Evolutionary conservation across 352 stramenopile species (phyloP), one percentile per base, ranked within the genome.

Genomic region (Lagenidium sp.): DNA sequence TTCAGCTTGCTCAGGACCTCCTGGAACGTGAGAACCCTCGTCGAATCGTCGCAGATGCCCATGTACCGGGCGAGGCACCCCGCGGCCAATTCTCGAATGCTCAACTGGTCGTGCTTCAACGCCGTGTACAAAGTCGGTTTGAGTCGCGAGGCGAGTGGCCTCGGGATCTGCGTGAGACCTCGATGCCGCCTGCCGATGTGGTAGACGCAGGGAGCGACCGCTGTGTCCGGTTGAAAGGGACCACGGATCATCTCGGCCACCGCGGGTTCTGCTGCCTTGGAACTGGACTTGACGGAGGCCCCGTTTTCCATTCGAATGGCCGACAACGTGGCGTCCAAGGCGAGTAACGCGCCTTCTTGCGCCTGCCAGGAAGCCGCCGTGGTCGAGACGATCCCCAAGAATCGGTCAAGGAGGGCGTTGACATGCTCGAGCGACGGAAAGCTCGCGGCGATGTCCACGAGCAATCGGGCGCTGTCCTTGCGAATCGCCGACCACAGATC

Each of bases 1-100:
- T 89, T 85, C 3, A 89, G 47, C 36, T 89, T 89, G 43, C 71
- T 89, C 47, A 85, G 70, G 6, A 81, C 62, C 46, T 85, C 76
- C 32, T 89, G 76, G 30, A 85, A 89, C 12, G 66, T 68, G 10
- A 75, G 23, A 1, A 89, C 21, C 2, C 62, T 59, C 29, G 60
- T 81, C 21, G 65, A 53, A 34, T 70, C 51, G 26, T 84, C 77
- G 36, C 68, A 84, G 10, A 89, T 50, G 3, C 41, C 47, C 11
- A 68, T 49, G 23, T 70, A 81, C 22, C 45, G 45, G 21, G 63
- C 65, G 3, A 89, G 50, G 38, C 64, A 76, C 23, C 73, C 41
- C 0, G 77, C 66, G 1, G 77, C 66, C 5, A 59, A 39, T 22
- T 81, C 62, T n/a, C 77, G 67, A 18, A 89, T 56, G 20, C 57